Base-by-base conservation (phyloP, 225 moss, liverwort and hornwort genomes). In the Asterella californica region DNA sequence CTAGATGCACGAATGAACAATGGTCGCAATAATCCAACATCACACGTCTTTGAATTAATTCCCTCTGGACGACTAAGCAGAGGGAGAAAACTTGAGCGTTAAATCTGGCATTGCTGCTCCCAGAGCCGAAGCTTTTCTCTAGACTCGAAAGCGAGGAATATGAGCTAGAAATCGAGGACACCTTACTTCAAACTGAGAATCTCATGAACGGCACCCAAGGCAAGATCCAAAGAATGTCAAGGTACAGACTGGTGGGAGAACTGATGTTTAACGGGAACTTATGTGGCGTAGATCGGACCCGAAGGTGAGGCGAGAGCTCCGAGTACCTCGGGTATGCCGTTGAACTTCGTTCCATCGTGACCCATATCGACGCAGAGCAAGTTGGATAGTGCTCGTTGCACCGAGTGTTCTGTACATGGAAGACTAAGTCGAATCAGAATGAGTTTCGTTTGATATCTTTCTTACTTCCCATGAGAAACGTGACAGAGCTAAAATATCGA, bases 251-350 rank as follows among this genome's bases (percentile, higher is more conserved):
- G 54, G 54, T 2, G 54, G 10, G 10, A 54, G 15, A 12, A 2
- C 10, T 12, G 18, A 18, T 10, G 10, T 54, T 24, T 45, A 0
- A 46, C 2, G 2, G 63, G 15, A 63, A 63, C 18, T 10, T 27
- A 65, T 65, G 65, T 65, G 15, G 33, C 5, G 2, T 15, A 11
- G 33, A 15, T 32, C 29, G 33, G 65, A 65, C 65, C 33, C 15
- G 70, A 15, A 9, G 21, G 15, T 30, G 17, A 37, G 38, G 36
- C 9, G 22, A 7, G 46, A 14, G 6, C 9, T 61, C 22, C 2
- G 27, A 2, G 33, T 75, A 75, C 75, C 75, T 75, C 17, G 75
- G 75, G 11, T 32, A 75, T 55, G 54, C 75, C 19, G 55, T 32
- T 24, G 54, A 55, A 54, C 52, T 33, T 1, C 17, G 32, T 36